phyloP scores from a whole-genome alignment of 306 rosid species.

The Rosa chinensis region DNA sequence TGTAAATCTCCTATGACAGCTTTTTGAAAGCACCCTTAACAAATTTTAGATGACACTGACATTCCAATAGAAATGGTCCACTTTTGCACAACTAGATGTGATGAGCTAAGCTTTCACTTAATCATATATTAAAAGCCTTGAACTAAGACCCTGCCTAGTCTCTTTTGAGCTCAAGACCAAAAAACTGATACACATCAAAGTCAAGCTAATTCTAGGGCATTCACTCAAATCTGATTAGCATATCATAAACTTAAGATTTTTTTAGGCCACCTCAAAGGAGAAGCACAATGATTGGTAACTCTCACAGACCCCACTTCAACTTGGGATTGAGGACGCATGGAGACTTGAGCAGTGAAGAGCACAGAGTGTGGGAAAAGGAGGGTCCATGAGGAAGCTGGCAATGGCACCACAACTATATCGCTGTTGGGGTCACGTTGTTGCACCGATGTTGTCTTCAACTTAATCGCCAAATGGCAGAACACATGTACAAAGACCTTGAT shows the following conservation, averaged over 20 bases:
- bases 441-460: slow-evolving; percentile 1
- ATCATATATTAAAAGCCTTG: background rate
- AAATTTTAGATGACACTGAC: background rate
- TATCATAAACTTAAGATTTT: slow-evolving; percentile 2
- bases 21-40: slow-evolving; percentile 6
- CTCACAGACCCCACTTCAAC: slow-evolving; percentile 31
- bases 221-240: slow-evolving; percentile 15
- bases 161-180: background rate
- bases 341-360: slow-evolving; percentile 29
- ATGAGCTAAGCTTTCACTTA: background rate
- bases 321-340: slow-evolving; percentile 32
- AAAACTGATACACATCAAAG: background rate
- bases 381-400: slow-evolving; percentile 34
- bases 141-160: background rate
- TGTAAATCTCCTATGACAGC: slow-evolving; percentile 4
- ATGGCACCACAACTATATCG: slow-evolving; percentile 20
- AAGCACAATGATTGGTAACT: slow-evolving; percentile 27
- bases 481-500: background rate
- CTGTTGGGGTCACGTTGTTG: background rate
- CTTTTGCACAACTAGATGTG: background rate
- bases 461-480: background rate
- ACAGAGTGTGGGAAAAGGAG: slow-evolving; percentile 13
- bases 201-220: background rate
- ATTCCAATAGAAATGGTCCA: slow-evolving; percentile 9
- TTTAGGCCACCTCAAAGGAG: slow-evolving; percentile 23